Evolutionary conservation across 176 grass and related monocot genomes (phyloP), one percentile per base, ranked within the genome.

Genomic region (Zoysia pacifica): DNA sequence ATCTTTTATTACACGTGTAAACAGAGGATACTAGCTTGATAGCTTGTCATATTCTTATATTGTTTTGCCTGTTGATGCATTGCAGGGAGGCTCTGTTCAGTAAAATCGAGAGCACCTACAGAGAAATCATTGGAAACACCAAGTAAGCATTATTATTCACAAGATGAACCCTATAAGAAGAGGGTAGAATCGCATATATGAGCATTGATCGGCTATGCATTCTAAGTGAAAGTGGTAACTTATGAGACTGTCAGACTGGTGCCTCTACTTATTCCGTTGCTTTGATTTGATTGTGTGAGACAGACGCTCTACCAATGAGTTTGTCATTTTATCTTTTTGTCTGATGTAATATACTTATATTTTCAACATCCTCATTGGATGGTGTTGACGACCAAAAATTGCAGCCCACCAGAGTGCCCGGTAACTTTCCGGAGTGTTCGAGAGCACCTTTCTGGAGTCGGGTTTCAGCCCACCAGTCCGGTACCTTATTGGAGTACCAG

Each of bases 51-150:
- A 66, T 83, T 56, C 86, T 80, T 63, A 70, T 35, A 5, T 20
- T 6, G 1, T 55, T 12, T 13, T 6, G 47, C 53, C 20, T 5
- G 14, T 28, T 35, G 41, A 80, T 83, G 41, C 6, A 41, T 74
- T 79, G 9, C 86, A 91, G 88, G 76, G 88, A 94, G 78, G 86
- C 86, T 67, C 67, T 94, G 67, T 16, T 94, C 61, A 56, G 40
- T 38, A 94, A 91, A 62, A 83, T 94, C 20, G 88, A 91, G 80
- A 54, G 48, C 58, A 86, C 83, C 28, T 94, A 86, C 67, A 71
- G 72, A 4, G 80, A 91, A 65, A 89, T 94, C 61, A 84, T 84
- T 8, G 83, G 91, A 42, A 84, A 62, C 70, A 82, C 80, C 83
- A 79, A 68, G 80, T 85, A 78, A 79, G 55, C 43, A 79, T 35